Evolutionary conservation across 768 basidiomycete species (phyloP), one percentile per base, ranked within the genome.

Genomic region (Trametes punicea): DNA sequence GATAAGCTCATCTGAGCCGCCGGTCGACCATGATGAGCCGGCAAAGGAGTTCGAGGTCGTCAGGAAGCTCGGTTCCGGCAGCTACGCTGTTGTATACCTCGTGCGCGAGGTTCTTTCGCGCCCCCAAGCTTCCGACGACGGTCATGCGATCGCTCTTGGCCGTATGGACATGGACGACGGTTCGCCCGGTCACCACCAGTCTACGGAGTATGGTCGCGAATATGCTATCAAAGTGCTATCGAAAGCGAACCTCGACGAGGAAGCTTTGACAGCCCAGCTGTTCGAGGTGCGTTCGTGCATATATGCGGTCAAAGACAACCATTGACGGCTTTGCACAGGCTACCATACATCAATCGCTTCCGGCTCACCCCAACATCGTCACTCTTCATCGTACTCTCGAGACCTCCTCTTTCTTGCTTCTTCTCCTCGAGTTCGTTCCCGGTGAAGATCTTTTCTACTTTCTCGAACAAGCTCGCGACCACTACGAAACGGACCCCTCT

Each of bases 401-500:
- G 73, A 98, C 94, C 2, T 79, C 84, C 51, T 87, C 92, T 27
- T 97, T 91, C 71, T 77, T 99, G 6, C 85, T 98, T 62, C 85
- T 99, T 62, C 78, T 99, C 42, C 79, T 99, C 62, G 96, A 99
- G 76, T 93, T 88, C 69, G 95, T 97, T 60, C 94, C 94, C 15
- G 96, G 96, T 47, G 91, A 97, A 73, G 96, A 99, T 72, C 77
- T 98, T 62, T 99, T 94, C 73, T 99, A 94, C 75, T 99, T 98
- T 80, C 81, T 99, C 46, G 95, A 98, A 76, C 93, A 97, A 77
- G 85, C 91, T 60, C 86, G 89, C 70, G 93, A 96, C 72, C 88
- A 91, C 71, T 84, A 83, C 70, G 85, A 87, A 54, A 75, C 79
- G 10, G 76, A 80, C 56, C 69, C 69, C 18, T n/a, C 62, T 29